Base-by-base conservation (phyloP, 257 asterid species). In the Lithospermum erythrorhizon region DNA sequence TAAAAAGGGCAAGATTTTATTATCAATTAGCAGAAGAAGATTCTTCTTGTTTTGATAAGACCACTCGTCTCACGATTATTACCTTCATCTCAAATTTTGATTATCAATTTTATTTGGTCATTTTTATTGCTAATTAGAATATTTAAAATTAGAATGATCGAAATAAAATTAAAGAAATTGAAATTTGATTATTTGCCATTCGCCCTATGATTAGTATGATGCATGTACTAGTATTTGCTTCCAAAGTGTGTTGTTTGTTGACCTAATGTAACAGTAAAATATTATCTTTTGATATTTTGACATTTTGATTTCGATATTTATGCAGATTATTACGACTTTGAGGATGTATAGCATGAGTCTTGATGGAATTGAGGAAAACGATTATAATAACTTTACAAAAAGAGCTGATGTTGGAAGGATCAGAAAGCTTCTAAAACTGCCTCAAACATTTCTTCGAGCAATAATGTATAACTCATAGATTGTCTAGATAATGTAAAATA, bases 51-150 rank as follows among this genome's bases (percentile, higher is more conserved):
- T 89, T 87, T 23, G 79, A 81, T 75, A 71, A 83, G 77, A 81
- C 81, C 29, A 85, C 94, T 61, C 95, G 96, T 51, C 85, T 91
- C 89, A 87, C 95, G 84, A 94, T 87, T 73, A 76, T 47, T 20
- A 24, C 24, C 16, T n/a, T n/a, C n/a, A n/a, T n/a, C n/a, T 8
- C 20, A 18, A 41, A 3, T 41, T 41, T 41, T 41, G 4, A 41
- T 41, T 41, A 11, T 41, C 49, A 5, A 41, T 41, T 41, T 41
- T 11, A 41, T 41, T 41, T 41, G 13, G 1, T 41, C 32, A 27
- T 27, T 27, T 27, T 27, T 27, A 27, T 27, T 3, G 32, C n/a
- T n/a, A 27, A 27, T 6, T 0, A 5, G 32, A 27, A 6, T 3
- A 27, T 27, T 27, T 27, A 27, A 27, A 27, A 6, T 4, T 27